phyloP scores from a whole-genome alignment of 2,329 filamentous ascomycete genomes.

The Fusarium virguliforme region DNA sequence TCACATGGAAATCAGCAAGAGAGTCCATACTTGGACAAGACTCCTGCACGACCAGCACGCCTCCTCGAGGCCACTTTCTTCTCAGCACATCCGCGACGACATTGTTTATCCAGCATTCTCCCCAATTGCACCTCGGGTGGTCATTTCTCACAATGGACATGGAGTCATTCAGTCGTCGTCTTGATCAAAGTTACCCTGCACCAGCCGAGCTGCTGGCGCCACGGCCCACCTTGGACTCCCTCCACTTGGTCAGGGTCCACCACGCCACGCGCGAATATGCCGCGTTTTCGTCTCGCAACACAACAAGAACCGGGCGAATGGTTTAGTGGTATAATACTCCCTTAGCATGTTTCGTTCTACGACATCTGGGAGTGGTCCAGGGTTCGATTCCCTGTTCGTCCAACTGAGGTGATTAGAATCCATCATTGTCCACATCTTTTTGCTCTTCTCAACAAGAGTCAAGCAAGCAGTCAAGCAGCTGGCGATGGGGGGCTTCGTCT shows the following conservation, averaged over 20 bases:
- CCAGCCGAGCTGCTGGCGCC: background rate
- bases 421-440: constrained; percentile 18
- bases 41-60: background rate
- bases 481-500: background rate
- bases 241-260: background rate
- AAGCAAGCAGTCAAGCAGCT: background rate
- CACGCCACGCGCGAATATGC: constrained; percentile 21
- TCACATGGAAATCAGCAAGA: constrained; percentile 30
- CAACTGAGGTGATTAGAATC: constrained; percentile 38
- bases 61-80: background rate
- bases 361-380: constrained; percentile 39
- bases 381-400: constrained; percentile 51
- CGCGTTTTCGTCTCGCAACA: background rate
- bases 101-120: background rate
- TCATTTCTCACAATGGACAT: background rate
- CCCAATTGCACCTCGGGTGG: background rate
- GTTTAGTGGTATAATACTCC: constrained; percentile 53
- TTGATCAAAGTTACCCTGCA: constrained; percentile 10
- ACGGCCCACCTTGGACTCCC: background rate
- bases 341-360: constrained; percentile 41
- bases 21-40: constrained; percentile 1
- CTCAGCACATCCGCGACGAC: background rate
- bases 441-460: background rate
- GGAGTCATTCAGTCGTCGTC: constrained; percentile 2
- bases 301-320: constrained; percentile 47